Conservation (phyloP, 345 rosid genomes). For the Adansonia digitata region DNA sequence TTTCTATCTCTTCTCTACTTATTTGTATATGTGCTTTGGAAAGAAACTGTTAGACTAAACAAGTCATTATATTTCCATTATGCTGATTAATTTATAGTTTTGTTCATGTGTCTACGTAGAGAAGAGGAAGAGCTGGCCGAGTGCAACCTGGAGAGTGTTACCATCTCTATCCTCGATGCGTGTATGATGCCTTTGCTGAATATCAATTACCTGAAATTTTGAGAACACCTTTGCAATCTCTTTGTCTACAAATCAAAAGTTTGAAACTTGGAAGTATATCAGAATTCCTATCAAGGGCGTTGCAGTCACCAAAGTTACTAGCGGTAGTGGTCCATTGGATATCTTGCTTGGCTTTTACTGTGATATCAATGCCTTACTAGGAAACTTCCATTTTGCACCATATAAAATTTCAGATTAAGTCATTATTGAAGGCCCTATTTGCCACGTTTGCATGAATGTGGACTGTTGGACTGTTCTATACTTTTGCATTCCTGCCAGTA, state of each 20-base stretch:
- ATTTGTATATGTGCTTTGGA: not conserved
- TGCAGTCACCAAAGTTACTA: constrained; percentile 83
- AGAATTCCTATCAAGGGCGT: constrained; percentile 73
- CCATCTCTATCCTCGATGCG: constrained; percentile 83
- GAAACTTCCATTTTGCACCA: not conserved
- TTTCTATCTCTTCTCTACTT: not conserved
- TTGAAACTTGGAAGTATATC: constrained; percentile 80
- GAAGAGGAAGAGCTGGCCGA: constrained; percentile 96
- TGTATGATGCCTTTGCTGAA: constrained; percentile 77
- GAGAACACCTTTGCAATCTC: constrained; percentile 90
- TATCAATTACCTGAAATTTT: constrained; percentile 93
- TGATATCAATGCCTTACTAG: not conserved
- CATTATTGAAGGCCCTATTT: not conserved
- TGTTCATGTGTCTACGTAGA: constrained; percentile 32
- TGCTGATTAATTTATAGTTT: not conserved
- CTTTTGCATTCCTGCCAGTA: not conserved
- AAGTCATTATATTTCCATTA: not conserved
- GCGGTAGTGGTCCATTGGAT: constrained; percentile 45
- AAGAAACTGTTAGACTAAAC: not conserved
- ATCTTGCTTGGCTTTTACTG: constrained; percentile 1
- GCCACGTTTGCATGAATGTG: not conserved
- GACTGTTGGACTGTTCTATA: not conserved
- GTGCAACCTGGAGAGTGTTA: constrained; percentile 90
- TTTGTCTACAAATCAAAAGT: constrained; percentile 88
- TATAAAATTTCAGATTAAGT: not conserved